Evolutionary conservation across 768 basidiomycete genomes (phyloP), one percentile per base, ranked within the genome.

Genomic region (Trametes gibbosa): DNA sequence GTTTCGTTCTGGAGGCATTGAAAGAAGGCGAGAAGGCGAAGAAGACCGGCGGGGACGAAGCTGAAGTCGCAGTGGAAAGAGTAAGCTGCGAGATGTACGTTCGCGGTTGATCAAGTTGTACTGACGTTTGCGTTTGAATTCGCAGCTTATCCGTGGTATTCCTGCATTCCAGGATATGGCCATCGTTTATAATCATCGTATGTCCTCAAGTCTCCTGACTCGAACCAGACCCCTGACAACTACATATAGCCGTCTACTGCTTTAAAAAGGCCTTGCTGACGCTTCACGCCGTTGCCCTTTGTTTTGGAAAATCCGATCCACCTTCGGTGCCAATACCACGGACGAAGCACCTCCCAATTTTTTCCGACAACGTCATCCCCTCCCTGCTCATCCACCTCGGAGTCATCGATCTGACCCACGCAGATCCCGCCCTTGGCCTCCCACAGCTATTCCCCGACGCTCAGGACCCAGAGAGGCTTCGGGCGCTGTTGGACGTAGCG

Each of bases 241-340:
- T 23, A 9, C 41, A 14, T 25, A 25, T 64, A 92, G 90, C 83
- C n/a, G 78, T 93, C 23, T 95, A 92, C 73, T 84, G 90, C 68
- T 92, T 93, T 80, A 94, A 93, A 73, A 96, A 95, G 68, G 92
- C 89, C 2, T 76, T 96, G 32, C 92, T 92, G 72, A 80, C 95
- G 51, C 76, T 93, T 51, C 84, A 90, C 62, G 85, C 84, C 24
- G 73, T 95, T 50, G 74, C 72, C 24, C 70, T 86, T 43, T 85
- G 90, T 45, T 94, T 94, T 74, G 81, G 82, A 49, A 73, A 81
- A 7, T 68, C 75, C 43, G 72, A 79, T 12, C 76, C 81, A 3
- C 70, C 80, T 19, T 78, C 83, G 13, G 85, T 91, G 66, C 84
- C 84, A 19, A 12, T 63, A 7, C 65, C 65, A 8, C 76, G 78